Conservation (phyloP, 2,329 filamentous ascomycete species). For the Coniochaeta hoffmannii region DNA sequence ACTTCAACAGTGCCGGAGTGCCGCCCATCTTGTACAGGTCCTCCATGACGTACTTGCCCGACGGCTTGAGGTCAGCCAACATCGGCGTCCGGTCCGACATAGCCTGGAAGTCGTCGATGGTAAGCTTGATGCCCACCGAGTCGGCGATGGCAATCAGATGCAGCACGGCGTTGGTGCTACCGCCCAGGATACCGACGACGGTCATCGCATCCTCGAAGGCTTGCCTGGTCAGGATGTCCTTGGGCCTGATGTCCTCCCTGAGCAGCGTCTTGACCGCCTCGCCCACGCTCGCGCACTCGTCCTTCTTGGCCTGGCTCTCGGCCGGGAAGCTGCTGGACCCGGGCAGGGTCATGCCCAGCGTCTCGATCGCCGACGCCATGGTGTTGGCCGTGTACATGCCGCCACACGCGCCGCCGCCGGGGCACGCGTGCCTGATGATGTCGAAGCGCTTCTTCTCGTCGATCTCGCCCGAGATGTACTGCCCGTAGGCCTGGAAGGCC, state of each 20-base stretch:
- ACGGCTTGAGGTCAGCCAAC: constrained; percentile 77
- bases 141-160: constrained; percentile 81
- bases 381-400: constrained; percentile 80
- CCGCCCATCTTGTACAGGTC: constrained; percentile 81
- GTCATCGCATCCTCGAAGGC: constrained; percentile 85
- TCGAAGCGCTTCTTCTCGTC: constrained; percentile 87
- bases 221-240: constrained; percentile 70
- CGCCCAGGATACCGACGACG: constrained; percentile 73
- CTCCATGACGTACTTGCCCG: constrained; percentile 81
- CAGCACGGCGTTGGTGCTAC: constrained; percentile 79
- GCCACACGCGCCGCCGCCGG: constrained; percentile 74
- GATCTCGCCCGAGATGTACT: constrained; percentile 88
- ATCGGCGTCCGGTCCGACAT: constrained; percentile 74
- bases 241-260: constrained; percentile 67
- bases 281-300: constrained; percentile 67
- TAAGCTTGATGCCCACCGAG: constrained; percentile 72
- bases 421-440: constrained; percentile 88
- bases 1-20: constrained; percentile 79
- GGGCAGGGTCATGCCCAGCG: constrained; percentile 71
- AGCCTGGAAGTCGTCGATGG: constrained; percentile 78
- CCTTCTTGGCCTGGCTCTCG: constrained; percentile 61
- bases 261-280: constrained; percentile 68
- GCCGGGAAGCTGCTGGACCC: constrained; percentile 76
- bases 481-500: constrained; percentile 95
- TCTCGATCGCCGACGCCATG: constrained; percentile 67